These are phyloP conservation scores for Coemansia sp. DNA, from an alignment of 192 early-diverging fungal species.

Conservation along the genomic window DNA sequence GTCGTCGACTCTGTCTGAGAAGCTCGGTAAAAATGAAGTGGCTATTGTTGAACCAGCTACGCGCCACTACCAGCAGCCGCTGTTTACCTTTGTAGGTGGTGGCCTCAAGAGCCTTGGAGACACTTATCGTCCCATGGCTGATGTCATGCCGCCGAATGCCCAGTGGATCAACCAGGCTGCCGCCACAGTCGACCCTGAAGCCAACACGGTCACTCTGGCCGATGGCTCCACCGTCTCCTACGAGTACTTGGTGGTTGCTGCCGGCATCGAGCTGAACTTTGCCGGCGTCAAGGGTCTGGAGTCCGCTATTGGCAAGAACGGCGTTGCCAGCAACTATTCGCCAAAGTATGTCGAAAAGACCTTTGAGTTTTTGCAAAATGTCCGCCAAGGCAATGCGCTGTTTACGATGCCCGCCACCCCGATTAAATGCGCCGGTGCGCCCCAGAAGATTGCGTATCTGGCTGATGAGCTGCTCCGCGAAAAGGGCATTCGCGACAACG, in stretches of 20 bases:
- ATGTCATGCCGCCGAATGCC: constrained; percentile 69
- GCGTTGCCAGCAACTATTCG: constrained; percentile 83
- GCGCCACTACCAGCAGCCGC: constrained; percentile 80
- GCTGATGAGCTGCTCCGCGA: constrained; percentile 80
- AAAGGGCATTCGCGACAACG: constrained; percentile 63
- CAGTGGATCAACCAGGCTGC: constrained; percentile 76
- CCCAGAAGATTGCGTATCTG: constrained; percentile 84
- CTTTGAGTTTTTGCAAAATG: constrained; percentile 64
- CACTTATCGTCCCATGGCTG: constrained; percentile 62
- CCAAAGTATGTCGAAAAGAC: constrained; percentile 70
- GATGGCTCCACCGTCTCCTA: constrained; percentile 63
- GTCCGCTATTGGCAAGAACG: constrained; percentile 72
- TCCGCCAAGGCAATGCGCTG: constrained; percentile 60
- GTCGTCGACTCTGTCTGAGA: constrained; percentile 63
- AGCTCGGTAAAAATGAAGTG: constrained; percentile 63
- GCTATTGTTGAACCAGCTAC: constrained; percentile 73
- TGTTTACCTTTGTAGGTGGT: constrained; percentile 88
- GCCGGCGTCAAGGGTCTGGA: constrained; percentile 73
- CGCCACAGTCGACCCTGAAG: constrained; percentile 63
- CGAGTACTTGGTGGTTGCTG: constrained; percentile 72
- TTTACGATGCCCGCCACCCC: constrained; percentile 87
- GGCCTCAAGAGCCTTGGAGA: constrained; percentile 77
- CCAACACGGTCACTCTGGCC: constrained; percentile 64
- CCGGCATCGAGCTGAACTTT: constrained; percentile 77
- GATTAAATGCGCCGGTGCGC: constrained; percentile 87